Conservation (phyloP, 805 yeast species). For the Soucietia sequanensis region DNA sequence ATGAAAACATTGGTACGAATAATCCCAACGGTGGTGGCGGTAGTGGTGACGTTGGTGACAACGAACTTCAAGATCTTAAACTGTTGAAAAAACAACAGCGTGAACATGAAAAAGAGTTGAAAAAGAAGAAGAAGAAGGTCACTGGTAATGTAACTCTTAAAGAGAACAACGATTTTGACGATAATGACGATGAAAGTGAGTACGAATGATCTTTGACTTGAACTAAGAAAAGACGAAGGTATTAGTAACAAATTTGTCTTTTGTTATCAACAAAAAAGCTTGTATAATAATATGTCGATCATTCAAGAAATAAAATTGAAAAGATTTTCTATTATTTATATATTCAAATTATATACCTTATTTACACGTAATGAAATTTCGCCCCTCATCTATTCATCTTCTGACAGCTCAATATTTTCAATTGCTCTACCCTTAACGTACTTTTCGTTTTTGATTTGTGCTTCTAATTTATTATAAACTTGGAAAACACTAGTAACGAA, state of each 20-base stretch:
- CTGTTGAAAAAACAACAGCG: neutral
- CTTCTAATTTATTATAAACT: constrained; percentile 24
- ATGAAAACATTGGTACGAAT: constrained; percentile 20
- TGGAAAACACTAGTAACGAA: constrained; percentile 6
- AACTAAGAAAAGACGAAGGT: too few species aligned
- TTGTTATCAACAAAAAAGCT: too few species aligned
- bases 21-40: constrained; percentile 16
- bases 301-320: too few species aligned
- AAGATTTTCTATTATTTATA: too few species aligned
- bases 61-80: too few species aligned
- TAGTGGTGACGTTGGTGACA: constrained; percentile 7
- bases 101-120: constrained; percentile 4
- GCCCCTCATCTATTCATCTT: too few species aligned
- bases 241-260: too few species aligned
- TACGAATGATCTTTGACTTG: too few species aligned
- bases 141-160: constrained; percentile 6
- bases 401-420: constrained; percentile 33
- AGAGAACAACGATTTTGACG: constrained; percentile 1
- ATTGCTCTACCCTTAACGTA: constrained; percentile 58
- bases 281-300: too few species aligned
- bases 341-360: too few species aligned
- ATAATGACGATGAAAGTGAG: constrained; percentile 2
- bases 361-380: too few species aligned
- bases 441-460: constrained; percentile 55
- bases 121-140: constrained; percentile 21